Base-by-base conservation (phyloP, 1,284 basidiomycete genomes). In the Trametes polyzona region DNA sequence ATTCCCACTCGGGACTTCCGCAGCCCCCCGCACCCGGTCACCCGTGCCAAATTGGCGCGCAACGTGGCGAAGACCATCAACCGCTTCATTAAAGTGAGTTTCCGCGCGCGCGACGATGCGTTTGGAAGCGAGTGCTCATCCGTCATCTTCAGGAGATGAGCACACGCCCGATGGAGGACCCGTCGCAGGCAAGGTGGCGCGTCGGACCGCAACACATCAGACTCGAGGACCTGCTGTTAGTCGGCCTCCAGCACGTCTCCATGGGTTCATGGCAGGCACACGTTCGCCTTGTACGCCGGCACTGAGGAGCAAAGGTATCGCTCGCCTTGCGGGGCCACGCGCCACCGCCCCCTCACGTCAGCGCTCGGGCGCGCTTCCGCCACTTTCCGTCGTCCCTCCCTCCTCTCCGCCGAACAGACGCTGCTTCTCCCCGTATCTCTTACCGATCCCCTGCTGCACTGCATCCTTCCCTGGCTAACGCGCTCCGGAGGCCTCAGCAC, bases 201-300 rank as follows among this genome's bases (percentile, higher is more conserved):
- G 79, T 91, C n/a, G 87, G 86, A 5, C 66, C 66, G 14, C 59
- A 72, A 42, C 73, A 78, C 58, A 87, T 91, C 70, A 79, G 69
- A 39, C 73, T 88, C 12, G 84, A 85, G 37, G 82, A 91, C 66
- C 74, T 91, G 46, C 73, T 86, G 43, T 78, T 91, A 42, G 84
- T 91, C 61, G 87, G 86, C 62, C 80, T 92, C 47, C 88, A 91
- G 71, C 88, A 91, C 59, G 88, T 91, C 47, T 88, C 87, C 10
- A 83, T 87, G 73, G 89, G 88, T 14, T 86, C 83, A 57, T 91
- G 88, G 88, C 88, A 91, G 62, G 87, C 87, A 33, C 87, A 90
- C 55, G 72, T 91, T 44, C 80, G 87, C 63, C 75, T 91, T 33
- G 52, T 67, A 17, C 61, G 47, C 40, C 54, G 59, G 26, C 59